Percentiles rank a stretch among this genome's conserved stretches.
Evolutionary conservation across 2,329 filamentous ascomycete species (phyloP).

Genomic region (Sporothrix pallida): DNA sequence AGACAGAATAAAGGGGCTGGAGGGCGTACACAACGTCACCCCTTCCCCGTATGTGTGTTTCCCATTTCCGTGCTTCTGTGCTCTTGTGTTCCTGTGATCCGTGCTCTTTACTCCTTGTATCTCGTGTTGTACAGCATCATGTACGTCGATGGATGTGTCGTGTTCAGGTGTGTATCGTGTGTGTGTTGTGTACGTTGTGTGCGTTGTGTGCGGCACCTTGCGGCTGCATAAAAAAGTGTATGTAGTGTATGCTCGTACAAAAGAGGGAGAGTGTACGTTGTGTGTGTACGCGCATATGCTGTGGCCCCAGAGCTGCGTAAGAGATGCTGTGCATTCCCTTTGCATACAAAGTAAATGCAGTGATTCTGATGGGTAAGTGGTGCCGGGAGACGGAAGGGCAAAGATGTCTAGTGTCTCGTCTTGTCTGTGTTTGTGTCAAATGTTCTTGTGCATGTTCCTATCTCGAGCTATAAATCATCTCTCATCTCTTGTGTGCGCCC

Average conservation of each 20-base stretch:
- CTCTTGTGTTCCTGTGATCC: no score
- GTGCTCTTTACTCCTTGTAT: neutral
- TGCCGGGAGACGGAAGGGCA: neutral
- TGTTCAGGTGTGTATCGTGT: neutral
- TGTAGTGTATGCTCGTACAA: constrained; percentile 14
- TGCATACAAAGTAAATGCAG: neutral
- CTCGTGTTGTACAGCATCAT: constrained; percentile 5
- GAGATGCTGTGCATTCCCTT: constrained; percentile 1
- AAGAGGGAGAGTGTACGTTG: neutral
- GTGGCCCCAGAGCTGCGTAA: neutral
- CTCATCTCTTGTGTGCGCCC: neutral
- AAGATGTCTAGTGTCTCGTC: neutral
- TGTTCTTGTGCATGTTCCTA: neutral
- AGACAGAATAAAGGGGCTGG: neutral
- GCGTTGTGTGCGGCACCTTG: neutral
- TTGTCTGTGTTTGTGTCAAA: constrained; percentile 14
- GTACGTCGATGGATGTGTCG: constrained; percentile 1
- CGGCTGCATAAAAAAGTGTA: constrained; percentile 2
- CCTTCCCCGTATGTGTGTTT: neutral
- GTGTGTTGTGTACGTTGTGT: neutral
- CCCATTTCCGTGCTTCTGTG: neutral
- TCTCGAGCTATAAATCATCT: neutral
- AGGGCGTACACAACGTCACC: neutral
- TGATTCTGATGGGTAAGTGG: neutral
- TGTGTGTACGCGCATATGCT: constrained; percentile 19